Percentiles rank a stretch among this genome's conserved stretches.
These are phyloP conservation scores for Penicillium brasilianum DNA, from an alignment of 2,329 filamentous ascomycete species.

Conservation along the genomic window DNA sequence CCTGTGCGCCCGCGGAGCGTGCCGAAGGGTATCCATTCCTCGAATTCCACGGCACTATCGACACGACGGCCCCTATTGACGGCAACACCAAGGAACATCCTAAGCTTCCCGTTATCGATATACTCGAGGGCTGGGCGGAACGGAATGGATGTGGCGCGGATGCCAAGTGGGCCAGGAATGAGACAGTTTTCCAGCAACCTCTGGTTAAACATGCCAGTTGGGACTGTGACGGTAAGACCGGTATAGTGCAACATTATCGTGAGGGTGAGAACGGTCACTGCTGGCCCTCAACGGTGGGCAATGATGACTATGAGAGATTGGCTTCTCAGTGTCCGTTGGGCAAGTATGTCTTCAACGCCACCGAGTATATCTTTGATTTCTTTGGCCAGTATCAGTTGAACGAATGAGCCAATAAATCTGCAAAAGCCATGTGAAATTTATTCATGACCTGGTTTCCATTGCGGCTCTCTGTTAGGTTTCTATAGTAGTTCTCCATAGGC, in stretches of 20 bases:
- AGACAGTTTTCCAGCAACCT: constrained; percentile 22
- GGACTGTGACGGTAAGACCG: constrained; percentile 22
- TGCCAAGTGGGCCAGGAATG: constrained; percentile 23
- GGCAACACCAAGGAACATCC: constrained; percentile 12
- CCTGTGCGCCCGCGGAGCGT: constrained; percentile 39
- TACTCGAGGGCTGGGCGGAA: constrained; percentile 26
- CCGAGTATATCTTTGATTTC: constrained; percentile 29
- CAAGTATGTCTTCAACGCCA: constrained; percentile 27
- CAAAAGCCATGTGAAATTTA: neutral
- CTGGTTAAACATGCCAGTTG: constrained; percentile 28
- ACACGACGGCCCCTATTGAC: constrained; percentile 28
- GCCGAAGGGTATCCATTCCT: constrained; percentile 28
- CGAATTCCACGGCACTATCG: constrained; percentile 31
- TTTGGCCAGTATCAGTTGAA: constrained; percentile 30
- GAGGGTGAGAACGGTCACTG: constrained; percentile 28
- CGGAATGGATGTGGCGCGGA: constrained; percentile 23
- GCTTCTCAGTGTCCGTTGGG: constrained; percentile 22
- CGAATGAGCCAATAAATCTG: neutral
- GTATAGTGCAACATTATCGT: constrained; percentile 30
- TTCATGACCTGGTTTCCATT: too few relatives aligned
- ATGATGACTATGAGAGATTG: constrained; percentile 19
- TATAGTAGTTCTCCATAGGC: too few relatives aligned
- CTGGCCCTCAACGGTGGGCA: constrained; percentile 27
- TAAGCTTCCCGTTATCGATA: constrained; percentile 25
- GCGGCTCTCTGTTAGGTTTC: too few relatives aligned